Evolutionary conservation across 768 basidiomycete species (phyloP).

Genomic region (Cytidiella melzeri): DNA sequence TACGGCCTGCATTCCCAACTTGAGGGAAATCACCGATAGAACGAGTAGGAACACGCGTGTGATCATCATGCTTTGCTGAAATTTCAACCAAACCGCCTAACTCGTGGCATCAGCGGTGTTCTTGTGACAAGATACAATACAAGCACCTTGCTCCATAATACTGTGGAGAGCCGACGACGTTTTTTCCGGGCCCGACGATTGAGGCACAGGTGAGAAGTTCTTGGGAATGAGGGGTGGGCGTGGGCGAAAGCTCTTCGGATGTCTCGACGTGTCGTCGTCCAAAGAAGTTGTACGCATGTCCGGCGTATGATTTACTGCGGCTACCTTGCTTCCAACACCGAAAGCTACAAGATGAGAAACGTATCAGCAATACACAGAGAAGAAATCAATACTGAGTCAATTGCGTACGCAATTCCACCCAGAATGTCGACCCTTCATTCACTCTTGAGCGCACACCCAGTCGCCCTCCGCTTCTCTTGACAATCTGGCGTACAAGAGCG

Average conservation of each 20-base stretch:
- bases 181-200: not conserved
- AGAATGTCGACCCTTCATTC: conserved; percentile 77
- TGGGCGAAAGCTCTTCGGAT: not conserved
- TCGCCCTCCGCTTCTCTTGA: conserved; percentile 43
- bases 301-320: conserved; percentile 18
- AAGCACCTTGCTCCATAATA: not conserved
- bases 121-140: too few relatives aligned
- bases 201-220: not conserved
- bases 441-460: conserved; percentile 37
- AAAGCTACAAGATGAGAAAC: conserved; percentile 34
- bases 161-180: not conserved
- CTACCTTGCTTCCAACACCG: conserved; percentile 59
- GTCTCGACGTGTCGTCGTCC: not conserved
- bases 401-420: conserved; percentile 67
- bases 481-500: conserved; percentile 47
- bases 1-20: conserved; percentile 20
- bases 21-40: conserved; percentile 39
- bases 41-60: conserved; percentile 33
- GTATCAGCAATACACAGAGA: conserved; percentile 8
- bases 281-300: not conserved
- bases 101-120: too few relatives aligned
- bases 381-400: not conserved
- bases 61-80: conserved; percentile 34
- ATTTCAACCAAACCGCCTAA: conserved; percentile 17
- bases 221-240: not conserved